A percentile compares a stretch with the other conserved stretches of the same genome.
Evolutionary conservation across 306 rosid genomes (phyloP).

Genomic region (Potentilla sterilis): DNA sequence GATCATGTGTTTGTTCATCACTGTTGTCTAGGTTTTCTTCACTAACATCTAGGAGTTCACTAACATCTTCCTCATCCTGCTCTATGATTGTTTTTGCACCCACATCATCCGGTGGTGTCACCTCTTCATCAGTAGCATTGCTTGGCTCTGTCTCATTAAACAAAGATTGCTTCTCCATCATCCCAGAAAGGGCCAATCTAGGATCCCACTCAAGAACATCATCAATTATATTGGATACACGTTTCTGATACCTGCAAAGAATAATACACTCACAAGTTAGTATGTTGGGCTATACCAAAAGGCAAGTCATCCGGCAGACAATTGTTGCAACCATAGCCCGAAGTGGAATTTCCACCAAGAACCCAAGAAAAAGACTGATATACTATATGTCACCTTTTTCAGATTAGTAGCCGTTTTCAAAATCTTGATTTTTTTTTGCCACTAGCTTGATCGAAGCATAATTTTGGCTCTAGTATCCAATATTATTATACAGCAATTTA

Average conservation of each 20-base stretch:
- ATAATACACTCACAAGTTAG: neutral
- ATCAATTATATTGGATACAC: constrained; percentile 90
- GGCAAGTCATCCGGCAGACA: neutral
- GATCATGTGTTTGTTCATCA: constrained; percentile 53
- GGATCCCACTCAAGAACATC: constrained; percentile 99
- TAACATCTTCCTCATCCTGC: constrained; percentile 41
- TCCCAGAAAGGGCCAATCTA: constrained; percentile 87
- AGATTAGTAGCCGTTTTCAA: neutral
- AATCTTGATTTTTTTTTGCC: neutral
- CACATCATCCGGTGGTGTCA: constrained; percentile 28
- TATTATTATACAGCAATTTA: neutral
- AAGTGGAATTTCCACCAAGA: neutral
- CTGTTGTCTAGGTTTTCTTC: constrained; percentile 31
- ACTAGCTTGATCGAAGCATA: neutral
- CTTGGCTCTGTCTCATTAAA: constrained; percentile 56
- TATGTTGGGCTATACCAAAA: neutral
- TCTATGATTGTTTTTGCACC: constrained; percentile 41
- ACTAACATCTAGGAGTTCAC: constrained; percentile 36
- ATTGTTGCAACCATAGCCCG: too few relatives aligned
- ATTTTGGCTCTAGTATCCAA: neutral
- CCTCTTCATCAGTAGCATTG: constrained; percentile 38
- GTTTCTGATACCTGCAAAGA: constrained; percentile 75
- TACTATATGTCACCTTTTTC: too few relatives aligned
- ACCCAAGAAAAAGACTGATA: neutral
- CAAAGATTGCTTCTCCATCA: constrained; percentile 83